Percentiles rank a stretch among this genome's conserved stretches.
Evolutionary conservation across 2,329 filamentous ascomycete species (phyloP).

Genomic region (Fusarium duplospermum): DNA sequence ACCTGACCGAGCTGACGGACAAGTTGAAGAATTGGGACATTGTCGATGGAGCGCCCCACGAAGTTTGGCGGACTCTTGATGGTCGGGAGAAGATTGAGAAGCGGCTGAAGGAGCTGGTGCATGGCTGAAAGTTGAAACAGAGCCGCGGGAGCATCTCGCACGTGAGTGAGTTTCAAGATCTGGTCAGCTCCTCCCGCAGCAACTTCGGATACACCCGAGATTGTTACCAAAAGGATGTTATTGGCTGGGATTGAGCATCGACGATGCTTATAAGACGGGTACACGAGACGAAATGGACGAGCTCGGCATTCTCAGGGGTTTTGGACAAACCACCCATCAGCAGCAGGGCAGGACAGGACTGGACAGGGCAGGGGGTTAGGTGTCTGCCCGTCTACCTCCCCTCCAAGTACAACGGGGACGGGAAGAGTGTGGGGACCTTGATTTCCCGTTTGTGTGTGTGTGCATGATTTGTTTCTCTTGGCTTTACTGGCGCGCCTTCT

Average conservation of each 20-base stretch:
- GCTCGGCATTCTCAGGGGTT: constrained; percentile 12
- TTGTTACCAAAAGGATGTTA: constrained; percentile 8
- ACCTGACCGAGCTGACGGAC: constrained; percentile 82
- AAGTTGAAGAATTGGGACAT: constrained; percentile 88
- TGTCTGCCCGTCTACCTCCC: neutral
- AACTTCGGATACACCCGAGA: neutral
- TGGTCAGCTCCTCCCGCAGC: neutral
- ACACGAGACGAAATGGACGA: neutral
- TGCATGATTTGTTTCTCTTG: constrained; percentile 25
- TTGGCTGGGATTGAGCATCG: constrained; percentile 8
- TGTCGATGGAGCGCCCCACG: constrained; percentile 84
- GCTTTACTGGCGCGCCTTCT: constrained; percentile 14
- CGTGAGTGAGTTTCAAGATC: constrained; percentile 14
- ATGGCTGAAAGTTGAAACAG: constrained; percentile 38
- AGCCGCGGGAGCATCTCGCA: constrained; percentile 2
- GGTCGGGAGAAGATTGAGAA: constrained; percentile 83
- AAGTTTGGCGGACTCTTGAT: constrained; percentile 83
- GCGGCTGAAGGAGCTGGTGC: constrained; percentile 77
- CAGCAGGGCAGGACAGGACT: neutral
- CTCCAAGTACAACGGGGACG: constrained; percentile 1
- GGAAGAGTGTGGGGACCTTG: constrained; percentile 26
- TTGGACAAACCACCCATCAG: neutral
- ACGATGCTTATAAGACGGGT: constrained; percentile 29
- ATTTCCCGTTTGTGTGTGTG: neutral
- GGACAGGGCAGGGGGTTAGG: neutral